phyloP scores from a whole-genome alignment of 2,329 filamentous ascomycete species.

The Xylaria sp. region DNA sequence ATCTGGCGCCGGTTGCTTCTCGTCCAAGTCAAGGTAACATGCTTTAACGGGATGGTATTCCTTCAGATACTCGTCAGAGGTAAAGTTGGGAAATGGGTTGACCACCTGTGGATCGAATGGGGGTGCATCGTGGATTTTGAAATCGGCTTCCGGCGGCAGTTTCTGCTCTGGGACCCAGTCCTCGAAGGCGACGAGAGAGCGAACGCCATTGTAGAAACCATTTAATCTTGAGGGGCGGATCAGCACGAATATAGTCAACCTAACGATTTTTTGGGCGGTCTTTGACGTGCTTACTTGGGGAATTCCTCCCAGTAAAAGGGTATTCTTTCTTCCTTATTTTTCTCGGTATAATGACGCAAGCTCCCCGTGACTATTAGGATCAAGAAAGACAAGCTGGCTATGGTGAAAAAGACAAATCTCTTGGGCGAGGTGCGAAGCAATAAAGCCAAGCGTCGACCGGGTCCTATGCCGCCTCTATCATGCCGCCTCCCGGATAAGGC shows the following conservation, averaged over 20 bases:
- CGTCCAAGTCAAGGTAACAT: conserved; percentile 62
- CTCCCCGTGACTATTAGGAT: conserved; percentile 38
- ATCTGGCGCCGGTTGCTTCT: conserved; percentile 49
- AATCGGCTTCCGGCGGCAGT: conserved; percentile 33
- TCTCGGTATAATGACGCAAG: conserved; percentile 31
- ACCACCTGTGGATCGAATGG: conserved; percentile 45
- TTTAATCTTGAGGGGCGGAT: conserved; percentile 34
- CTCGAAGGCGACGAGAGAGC: conserved; percentile 43
- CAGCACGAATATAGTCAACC: neutral
- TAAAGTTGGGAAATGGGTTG: conserved; percentile 45
- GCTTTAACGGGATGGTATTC: conserved; percentile 44
- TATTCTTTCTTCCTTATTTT: conserved; percentile 17
- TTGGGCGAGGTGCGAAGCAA: conserved; percentile 42
- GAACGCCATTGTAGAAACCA: conserved; percentile 46
- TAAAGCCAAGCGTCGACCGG: conserved; percentile 37
- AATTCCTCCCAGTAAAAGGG: conserved; percentile 45
- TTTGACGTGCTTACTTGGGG: conserved; percentile 38
- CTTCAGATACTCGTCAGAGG: conserved; percentile 43
- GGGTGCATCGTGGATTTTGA: conserved; percentile 38
- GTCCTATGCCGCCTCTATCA: conserved; percentile 27
- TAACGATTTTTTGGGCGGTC: neutral
- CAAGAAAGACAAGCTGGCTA: conserved; percentile 38
- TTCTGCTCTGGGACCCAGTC: conserved; percentile 47
- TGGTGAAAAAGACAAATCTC: conserved; percentile 37
- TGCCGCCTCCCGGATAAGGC: conserved; percentile 39